Percentiles rank a stretch among this genome's conserved stretches.
Conservation (phyloP, 2,329 filamentous ascomycete species). For the Blastomyces percursus region DNA sequence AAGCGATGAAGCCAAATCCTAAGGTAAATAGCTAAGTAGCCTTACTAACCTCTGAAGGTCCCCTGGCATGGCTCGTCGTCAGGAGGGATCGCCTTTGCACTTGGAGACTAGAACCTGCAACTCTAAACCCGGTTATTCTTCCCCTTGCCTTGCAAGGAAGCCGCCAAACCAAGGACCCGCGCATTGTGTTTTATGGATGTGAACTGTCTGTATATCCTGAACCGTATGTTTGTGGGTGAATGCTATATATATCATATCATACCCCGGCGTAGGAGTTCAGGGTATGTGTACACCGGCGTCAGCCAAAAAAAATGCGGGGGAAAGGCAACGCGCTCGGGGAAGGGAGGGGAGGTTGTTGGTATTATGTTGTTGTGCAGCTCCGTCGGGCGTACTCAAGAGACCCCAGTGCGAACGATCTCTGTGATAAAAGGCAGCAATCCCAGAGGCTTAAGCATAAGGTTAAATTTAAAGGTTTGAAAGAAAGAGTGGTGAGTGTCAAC, state of each 20-base stretch:
- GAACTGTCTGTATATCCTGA: neutral
- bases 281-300: neutral
- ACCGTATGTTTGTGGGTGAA: neutral
- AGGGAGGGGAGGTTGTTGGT: neutral
- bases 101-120: neutral
- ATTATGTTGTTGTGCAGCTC: neutral
- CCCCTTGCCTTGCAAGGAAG: constrained; percentile 1
- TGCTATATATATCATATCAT: neutral
- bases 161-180: constrained; percentile 1
- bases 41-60: constrained; percentile 22
- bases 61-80: constrained; percentile 23
- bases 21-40: constrained; percentile 19
- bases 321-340: neutral
- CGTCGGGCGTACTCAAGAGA: neutral
- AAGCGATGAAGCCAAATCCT: constrained; percentile 13
- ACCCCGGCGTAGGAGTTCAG: neutral
- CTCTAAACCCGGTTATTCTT: neutral
- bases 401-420: neutral
- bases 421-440: neutral
- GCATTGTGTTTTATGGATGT: constrained; percentile 1
- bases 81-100: constrained; percentile 16
- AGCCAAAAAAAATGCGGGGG: neutral
- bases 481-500: neutral
- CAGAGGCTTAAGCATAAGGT: neutral
- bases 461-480: neutral